Conservation (phyloP, 2,329 filamentous ascomycete species). For the Sporothrix sp. region DNA sequence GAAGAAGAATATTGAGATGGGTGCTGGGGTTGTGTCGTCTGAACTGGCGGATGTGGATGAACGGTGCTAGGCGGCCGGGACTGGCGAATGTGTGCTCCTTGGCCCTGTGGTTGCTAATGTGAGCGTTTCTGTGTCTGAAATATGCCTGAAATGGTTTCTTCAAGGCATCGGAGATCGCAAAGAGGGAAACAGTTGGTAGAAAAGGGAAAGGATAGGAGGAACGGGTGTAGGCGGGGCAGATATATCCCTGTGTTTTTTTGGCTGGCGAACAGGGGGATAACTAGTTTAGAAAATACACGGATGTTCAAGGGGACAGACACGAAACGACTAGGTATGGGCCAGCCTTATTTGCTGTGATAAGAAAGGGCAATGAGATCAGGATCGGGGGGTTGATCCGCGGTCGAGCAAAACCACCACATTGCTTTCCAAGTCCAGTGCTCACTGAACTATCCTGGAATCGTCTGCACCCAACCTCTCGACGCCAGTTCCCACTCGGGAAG, state of each 20-base stretch:
- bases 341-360: conserved; percentile 14
- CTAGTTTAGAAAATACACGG: no score
- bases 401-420: neutral
- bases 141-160: no score
- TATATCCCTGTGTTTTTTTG: conserved; percentile 15
- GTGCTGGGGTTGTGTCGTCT: conserved; percentile 41
- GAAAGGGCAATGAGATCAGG: conserved; percentile 7
- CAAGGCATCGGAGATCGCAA: no score
- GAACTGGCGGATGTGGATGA: conserved; percentile 51
- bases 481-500: no score
- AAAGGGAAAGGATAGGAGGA: conserved; percentile 8
- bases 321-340: neutral
- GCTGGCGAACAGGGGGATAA: conserved; percentile 11
- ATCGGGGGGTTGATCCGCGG: conserved; percentile 7
- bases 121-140: conserved; percentile 68
- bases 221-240: conserved; percentile 11
- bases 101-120: conserved; percentile 60
- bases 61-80: conserved; percentile 51
- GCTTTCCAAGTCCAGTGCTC: neutral
- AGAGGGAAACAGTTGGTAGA: neutral
- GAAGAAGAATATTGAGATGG: conserved; percentile 58
- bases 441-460: neutral
- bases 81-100: conserved; percentile 37
- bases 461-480: no score
- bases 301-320: neutral